phyloP scores from a whole-genome alignment of 345 rosid genomes.

The Orychophragmus violaceus region DNA sequence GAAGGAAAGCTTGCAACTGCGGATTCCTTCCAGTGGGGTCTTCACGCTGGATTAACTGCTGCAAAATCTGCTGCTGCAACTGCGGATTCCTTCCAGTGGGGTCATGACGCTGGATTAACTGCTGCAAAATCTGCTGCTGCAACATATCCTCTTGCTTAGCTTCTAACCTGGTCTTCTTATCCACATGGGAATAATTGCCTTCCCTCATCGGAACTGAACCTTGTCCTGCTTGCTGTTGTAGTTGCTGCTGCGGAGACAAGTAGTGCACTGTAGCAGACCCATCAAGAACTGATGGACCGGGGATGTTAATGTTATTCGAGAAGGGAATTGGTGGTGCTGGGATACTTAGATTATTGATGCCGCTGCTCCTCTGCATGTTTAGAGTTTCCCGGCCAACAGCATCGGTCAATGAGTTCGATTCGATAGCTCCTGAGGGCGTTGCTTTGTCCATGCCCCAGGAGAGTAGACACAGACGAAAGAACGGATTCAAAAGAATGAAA shows the following conservation, averaged over 20 bases:
- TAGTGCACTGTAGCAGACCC: slow-evolving; percentile 21
- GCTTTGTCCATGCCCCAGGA: slow-evolving; percentile 25
- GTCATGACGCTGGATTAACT: slow-evolving; percentile 71
- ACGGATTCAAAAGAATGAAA: not conserved
- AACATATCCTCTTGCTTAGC: slow-evolving; percentile 77
- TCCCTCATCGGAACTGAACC: slow-evolving; percentile 22
- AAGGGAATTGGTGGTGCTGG: slow-evolving; percentile 30
- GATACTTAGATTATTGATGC: slow-evolving; percentile 21
- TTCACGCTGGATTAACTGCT: slow-evolving; percentile 70
- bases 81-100: slow-evolving; percentile 56
- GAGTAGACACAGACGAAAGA: no score
- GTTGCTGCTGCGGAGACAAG: slow-evolving; percentile 5
- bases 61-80: slow-evolving; percentile 69
- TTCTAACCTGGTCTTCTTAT: slow-evolving; percentile 78
- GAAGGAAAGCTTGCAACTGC: slow-evolving; percentile 64
- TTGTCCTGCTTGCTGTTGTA: slow-evolving; percentile 9
- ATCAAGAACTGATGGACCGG: no score
- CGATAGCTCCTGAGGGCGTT: not conserved
- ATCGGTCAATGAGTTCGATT: slow-evolving; percentile 18
- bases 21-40: slow-evolving; percentile 53
- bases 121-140: slow-evolving; percentile 75
- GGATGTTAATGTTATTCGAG: slow-evolving; percentile 12
- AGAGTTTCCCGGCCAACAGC: slow-evolving; percentile 1
- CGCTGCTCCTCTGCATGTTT: slow-evolving; percentile 21
- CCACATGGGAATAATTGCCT: slow-evolving; percentile 18